Conservation (phyloP, 2,329 filamentous ascomycete species). For the Exophiala bonariae region DNA sequence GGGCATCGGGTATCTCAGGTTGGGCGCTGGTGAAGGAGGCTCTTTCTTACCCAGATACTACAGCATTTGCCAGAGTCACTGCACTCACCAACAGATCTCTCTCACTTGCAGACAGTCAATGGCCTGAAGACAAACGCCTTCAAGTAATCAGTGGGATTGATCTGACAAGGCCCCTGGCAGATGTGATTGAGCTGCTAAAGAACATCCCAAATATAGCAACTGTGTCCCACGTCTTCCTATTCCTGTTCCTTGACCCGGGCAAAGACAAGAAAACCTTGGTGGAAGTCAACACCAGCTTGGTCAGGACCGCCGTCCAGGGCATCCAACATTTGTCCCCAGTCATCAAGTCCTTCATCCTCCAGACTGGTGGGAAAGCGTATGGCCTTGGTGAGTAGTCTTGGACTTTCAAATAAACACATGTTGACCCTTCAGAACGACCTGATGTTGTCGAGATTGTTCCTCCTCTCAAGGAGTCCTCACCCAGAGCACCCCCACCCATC, state of each 20-base stretch:
- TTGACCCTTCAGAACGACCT: constrained; percentile 31
- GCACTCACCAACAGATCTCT: constrained; percentile 44
- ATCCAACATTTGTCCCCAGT: constrained; percentile 30
- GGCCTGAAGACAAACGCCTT: constrained; percentile 37
- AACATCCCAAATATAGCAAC: constrained; percentile 36
- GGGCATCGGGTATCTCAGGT: constrained; percentile 43
- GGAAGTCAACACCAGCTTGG: constrained; percentile 38
- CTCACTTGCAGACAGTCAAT: constrained; percentile 33
- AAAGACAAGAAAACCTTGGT: constrained; percentile 27
- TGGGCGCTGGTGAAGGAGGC: constrained; percentile 46
- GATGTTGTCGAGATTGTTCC: constrained; percentile 32
- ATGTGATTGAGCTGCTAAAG: constrained; percentile 32
- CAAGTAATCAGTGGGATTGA: constrained; percentile 43
- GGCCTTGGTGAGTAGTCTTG: constrained; percentile 28
- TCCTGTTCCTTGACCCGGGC: constrained; percentile 23
- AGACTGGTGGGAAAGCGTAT: constrained; percentile 42
- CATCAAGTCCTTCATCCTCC: constrained; percentile 35
- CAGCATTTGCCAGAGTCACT: constrained; percentile 38
- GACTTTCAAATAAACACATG: too few species aligned
- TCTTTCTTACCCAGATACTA: constrained; percentile 36
- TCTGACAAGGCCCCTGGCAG: constrained; percentile 27
- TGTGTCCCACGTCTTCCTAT: constrained; percentile 43
- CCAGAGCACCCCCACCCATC: constrained; percentile 30
- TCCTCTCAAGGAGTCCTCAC: constrained; percentile 34
- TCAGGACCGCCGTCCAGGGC: constrained; percentile 39